phyloP scores from a whole-genome alignment of 192 early-diverging fungal genomes.

The Gaertneriomyces semiglobifer region DNA sequence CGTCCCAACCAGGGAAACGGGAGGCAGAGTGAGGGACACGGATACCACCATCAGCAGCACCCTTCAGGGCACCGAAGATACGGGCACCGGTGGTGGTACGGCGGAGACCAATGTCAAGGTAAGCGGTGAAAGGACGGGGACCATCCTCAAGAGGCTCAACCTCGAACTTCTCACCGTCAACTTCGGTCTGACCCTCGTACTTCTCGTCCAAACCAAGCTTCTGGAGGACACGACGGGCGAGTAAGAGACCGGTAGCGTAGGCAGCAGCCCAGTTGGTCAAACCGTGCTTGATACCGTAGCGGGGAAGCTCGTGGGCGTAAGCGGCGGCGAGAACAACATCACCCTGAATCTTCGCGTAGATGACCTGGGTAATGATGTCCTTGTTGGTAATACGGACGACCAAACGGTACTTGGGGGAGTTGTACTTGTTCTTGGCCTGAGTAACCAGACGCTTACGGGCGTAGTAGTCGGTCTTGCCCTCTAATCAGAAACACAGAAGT shows the following conservation, averaged over 20 bases:
- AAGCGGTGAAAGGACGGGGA: slow-evolving; percentile 95
- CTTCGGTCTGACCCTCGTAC: slow-evolving; percentile 92
- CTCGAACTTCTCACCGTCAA: slow-evolving; percentile 83
- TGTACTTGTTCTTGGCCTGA: slow-evolving; percentile 99
- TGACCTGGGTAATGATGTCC: slow-evolving; percentile 93
- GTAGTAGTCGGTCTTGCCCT: slow-evolving; percentile 99
- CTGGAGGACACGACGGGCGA: slow-evolving; percentile 90
- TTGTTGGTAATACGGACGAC: slow-evolving; percentile 99
- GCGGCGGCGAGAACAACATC: slow-evolving; percentile 93
- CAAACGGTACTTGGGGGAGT: slow-evolving; percentile 99
- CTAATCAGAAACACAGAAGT: slow-evolving; percentile 43
- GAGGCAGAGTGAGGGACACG: slow-evolving; percentile 93
- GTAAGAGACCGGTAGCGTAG: slow-evolving; percentile 95
- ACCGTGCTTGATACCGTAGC: slow-evolving; percentile 95
- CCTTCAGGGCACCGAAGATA: slow-evolving; percentile 97
- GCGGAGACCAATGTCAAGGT: slow-evolving; percentile 94
- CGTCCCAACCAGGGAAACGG: slow-evolving; percentile 96
- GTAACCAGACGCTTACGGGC: slow-evolving; percentile 97
- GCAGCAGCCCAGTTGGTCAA: slow-evolving; percentile 99
- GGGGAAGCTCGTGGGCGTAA: slow-evolving; percentile 94
- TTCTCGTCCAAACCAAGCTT: slow-evolving; percentile 94
- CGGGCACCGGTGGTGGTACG: slow-evolving; percentile 97
- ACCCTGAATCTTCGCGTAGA: slow-evolving; percentile 97
- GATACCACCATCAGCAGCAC: slow-evolving; percentile 98
- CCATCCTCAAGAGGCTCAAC: slow-evolving; percentile 84